phyloP scores from a whole-genome alignment of 371 early-diverging fungal genomes.

The Mucor saturninus region DNA sequence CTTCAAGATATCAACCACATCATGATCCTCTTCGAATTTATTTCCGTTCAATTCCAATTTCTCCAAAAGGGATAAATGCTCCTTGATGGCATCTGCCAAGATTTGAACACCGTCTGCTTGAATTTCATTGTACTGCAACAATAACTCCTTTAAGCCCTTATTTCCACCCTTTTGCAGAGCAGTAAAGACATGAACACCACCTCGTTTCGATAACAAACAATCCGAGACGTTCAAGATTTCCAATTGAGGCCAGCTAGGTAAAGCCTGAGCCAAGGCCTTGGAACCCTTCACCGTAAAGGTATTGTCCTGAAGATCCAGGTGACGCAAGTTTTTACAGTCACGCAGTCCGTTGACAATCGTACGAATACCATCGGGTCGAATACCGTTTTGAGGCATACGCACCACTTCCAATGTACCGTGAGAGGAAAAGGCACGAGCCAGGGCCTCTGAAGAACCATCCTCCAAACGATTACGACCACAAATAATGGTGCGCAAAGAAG shows the following conservation, averaged over 20 bases:
- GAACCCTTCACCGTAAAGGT: slow-evolving; percentile 90
- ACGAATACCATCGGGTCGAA: slow-evolving; percentile 91
- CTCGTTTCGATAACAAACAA: slow-evolving; percentile 83
- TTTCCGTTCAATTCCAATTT: slow-evolving; percentile 93
- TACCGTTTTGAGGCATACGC: slow-evolving; percentile 97
- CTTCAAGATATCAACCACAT: slow-evolving; percentile 70
- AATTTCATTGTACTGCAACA: slow-evolving; percentile 91
- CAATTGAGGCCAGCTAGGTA: slow-evolving; percentile 81
- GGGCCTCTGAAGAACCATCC: slow-evolving; percentile 73
- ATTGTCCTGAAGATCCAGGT: slow-evolving; percentile 95
- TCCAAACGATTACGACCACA: slow-evolving; percentile 96
- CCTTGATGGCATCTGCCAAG: slow-evolving; percentile 69
- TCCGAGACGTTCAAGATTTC: slow-evolving; percentile 87
- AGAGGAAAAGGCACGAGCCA: slow-evolving; percentile 85
- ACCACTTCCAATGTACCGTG: slow-evolving; percentile 79
- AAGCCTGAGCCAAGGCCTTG: slow-evolving; percentile 76
- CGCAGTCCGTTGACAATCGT: slow-evolving; percentile 74
- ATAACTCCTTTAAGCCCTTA: slow-evolving; percentile 67
- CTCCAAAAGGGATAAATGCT: slow-evolving; percentile 63
- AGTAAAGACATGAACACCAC: slow-evolving; percentile 67
- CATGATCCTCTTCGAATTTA: slow-evolving; percentile 81
- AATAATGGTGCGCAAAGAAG: slow-evolving; percentile 80
- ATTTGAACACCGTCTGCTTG: slow-evolving; percentile 69
- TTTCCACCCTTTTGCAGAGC: slow-evolving; percentile 64
- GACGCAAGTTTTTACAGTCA: slow-evolving; percentile 69